These are phyloP conservation scores for Ophiostoma montium DNA, from an alignment of 2,329 filamentous ascomycete species.

Conservation along the genomic window DNA sequence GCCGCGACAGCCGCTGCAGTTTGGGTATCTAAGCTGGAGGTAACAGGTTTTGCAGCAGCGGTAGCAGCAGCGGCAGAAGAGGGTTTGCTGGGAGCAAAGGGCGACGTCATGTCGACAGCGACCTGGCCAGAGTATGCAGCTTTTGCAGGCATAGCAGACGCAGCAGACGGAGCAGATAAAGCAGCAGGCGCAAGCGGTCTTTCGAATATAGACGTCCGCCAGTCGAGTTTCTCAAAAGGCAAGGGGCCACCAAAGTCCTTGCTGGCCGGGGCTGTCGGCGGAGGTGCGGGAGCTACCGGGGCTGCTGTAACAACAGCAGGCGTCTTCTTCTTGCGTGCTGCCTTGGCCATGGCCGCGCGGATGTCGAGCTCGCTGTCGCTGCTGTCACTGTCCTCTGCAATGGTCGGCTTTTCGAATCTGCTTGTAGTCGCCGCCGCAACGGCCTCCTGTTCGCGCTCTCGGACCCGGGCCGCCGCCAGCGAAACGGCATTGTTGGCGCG, in stretches of 20 bases:
- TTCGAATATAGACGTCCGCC: constrained; percentile 43
- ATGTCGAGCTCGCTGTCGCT: constrained; percentile 75
- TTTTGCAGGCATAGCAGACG: constrained; percentile 4
- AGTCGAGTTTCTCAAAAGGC: constrained; percentile 78
- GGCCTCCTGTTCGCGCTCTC: neutral
- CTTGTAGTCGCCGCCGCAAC: neutral
- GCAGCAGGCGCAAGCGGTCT: constrained; percentile 19
- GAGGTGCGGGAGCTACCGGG: neutral
- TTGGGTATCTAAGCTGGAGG: neutral
- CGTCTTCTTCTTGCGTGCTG: constrained; percentile 39
- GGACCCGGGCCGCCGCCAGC: neutral
- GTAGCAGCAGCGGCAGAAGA: neutral
- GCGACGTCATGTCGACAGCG: neutral
- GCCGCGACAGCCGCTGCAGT: constrained; percentile 1
- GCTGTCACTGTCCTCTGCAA: constrained; percentile 26
- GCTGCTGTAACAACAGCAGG: constrained; percentile 15
- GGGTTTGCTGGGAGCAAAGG: neutral
- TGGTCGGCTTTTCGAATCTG: constrained; percentile 22
- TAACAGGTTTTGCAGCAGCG: neutral
- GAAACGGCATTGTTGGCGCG: constrained; percentile 46
- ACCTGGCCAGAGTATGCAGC: neutral
- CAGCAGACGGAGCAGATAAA: no score
- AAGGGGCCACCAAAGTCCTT: constrained; percentile 64
- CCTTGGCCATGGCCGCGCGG: constrained; percentile 58
- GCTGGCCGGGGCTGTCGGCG: constrained; percentile 32